phyloP scores from a whole-genome alignment of 1,284 basidiomycete genomes.

The Anthracocystis panici-leucophaei region DNA sequence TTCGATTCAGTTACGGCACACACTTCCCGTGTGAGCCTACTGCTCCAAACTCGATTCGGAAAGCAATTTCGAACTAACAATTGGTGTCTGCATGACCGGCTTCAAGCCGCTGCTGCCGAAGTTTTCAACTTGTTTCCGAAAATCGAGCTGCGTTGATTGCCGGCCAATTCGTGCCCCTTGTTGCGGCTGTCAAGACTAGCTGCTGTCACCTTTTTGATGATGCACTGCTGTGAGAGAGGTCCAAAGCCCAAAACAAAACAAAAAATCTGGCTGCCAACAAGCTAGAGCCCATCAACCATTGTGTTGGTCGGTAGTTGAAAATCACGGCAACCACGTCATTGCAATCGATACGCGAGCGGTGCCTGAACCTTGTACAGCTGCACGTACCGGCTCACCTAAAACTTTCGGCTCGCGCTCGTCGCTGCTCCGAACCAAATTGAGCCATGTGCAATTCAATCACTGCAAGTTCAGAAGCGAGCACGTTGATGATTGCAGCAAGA shows the following conservation, averaged over 20 bases:
- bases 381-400: neutral
- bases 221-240: no score
- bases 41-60: no score
- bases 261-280: no score
- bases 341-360: neutral
- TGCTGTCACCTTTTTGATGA: no score
- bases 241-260: neutral
- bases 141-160: neutral
- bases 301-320: neutral
- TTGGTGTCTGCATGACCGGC: neutral
- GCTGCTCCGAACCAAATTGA: neutral
- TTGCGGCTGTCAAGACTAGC: neutral
- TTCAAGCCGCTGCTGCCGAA: neutral
- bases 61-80: no score
- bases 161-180: neutral
- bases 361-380: neutral
- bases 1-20: no score
- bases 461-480: no score
- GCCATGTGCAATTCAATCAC: neutral
- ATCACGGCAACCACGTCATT: neutral
- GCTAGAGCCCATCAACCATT: no score
- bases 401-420: neutral
- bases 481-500: no score
- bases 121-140: neutral
- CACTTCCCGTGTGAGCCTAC: no score